phyloP scores from a whole-genome alignment of 1,284 basidiomycete genomes.

The Athelia sp. region DNA sequence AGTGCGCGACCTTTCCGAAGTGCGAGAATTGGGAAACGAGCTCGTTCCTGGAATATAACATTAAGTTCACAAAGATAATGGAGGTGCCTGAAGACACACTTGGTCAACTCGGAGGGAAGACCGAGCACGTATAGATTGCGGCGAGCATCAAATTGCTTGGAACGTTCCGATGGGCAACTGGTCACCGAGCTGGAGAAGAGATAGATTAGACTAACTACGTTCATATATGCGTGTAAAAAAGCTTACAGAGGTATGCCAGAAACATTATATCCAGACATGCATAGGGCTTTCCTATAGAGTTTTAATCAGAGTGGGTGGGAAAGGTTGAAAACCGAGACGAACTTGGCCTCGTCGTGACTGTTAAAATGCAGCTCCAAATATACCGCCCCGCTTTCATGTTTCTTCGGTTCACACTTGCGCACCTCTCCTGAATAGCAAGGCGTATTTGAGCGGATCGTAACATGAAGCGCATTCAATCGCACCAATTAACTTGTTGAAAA shows the following conservation, averaged over 20 bases:
- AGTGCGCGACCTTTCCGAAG: slow-evolving; percentile 63
- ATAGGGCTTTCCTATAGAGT: slow-evolving; percentile 50
- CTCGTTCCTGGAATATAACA: slow-evolving; percentile 39
- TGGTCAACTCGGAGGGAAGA: slow-evolving; percentile 69
- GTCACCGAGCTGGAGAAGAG: slow-evolving; percentile 19
- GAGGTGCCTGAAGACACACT: slow-evolving; percentile 36
- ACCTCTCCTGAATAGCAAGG: slow-evolving; percentile 35
- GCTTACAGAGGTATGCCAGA: slow-evolving; percentile 51
- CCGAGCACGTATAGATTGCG: slow-evolving; percentile 78
- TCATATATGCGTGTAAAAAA: too few species aligned
- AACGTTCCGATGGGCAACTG: slow-evolving; percentile 10
- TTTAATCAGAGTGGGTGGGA: neutral
- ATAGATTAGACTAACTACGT: neutral
- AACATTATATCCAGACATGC: slow-evolving; percentile 62
- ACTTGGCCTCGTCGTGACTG: slow-evolving; percentile 45
- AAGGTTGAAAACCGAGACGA: slow-evolving; percentile 6
- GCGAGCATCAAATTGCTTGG: slow-evolving; percentile 43
- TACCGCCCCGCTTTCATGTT: slow-evolving; percentile 33
- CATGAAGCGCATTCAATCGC: slow-evolving; percentile 5
- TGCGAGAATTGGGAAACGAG: slow-evolving; percentile 56
- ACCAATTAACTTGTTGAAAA: slow-evolving; percentile 58
- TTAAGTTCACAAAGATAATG: neutral
- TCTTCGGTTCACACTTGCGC: slow-evolving; percentile 31
- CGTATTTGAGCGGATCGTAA: neutral
- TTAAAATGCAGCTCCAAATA: slow-evolving; percentile 47